Conservation (phyloP, 495 filamentous ascomycete species). For the Hypoxylon subgilvum region DNA sequence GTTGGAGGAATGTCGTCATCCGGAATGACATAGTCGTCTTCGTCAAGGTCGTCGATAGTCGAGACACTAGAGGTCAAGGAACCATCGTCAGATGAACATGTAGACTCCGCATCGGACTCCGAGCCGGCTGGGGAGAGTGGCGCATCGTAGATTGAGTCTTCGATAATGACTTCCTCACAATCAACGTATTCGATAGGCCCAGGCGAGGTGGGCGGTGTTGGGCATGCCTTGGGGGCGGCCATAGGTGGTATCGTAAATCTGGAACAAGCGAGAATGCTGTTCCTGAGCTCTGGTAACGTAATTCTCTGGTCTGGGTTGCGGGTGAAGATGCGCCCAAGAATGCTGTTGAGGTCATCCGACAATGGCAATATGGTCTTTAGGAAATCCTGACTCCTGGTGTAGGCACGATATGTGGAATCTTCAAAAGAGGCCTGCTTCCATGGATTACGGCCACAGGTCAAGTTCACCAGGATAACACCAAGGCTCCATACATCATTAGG, state of each 20-base stretch:
- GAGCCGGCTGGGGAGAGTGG: constrained; percentile 51
- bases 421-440: constrained; percentile 95
- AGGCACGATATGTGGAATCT: constrained; percentile 95
- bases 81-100: constrained; percentile 55
- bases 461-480: constrained; percentile 95
- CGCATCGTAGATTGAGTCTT: constrained; percentile 45
- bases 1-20: constrained; percentile 50
- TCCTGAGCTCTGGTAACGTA: constrained; percentile 79
- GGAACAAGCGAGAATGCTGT: constrained; percentile 75
- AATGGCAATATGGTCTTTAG: constrained; percentile 91
- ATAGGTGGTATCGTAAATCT: constrained; percentile 66
- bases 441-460: constrained; percentile 97
- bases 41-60: constrained; percentile 53
- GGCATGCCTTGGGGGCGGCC: constrained; percentile 32
- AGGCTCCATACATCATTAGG: constrained; percentile 98
- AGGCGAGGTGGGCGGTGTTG: constrained; percentile 48
- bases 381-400: constrained; percentile 82
- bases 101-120: constrained; percentile 52
- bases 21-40: constrained; percentile 47
- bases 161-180: constrained; percentile 49
- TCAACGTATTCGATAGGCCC: constrained; percentile 53
- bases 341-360: constrained; percentile 86
- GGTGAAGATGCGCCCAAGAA: constrained; percentile 89
- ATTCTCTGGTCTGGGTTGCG: constrained; percentile 85
- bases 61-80: constrained; percentile 54